Conservation (phyloP, 1,284 basidiomycete species). For the Pseudozyma sp. region DNA sequence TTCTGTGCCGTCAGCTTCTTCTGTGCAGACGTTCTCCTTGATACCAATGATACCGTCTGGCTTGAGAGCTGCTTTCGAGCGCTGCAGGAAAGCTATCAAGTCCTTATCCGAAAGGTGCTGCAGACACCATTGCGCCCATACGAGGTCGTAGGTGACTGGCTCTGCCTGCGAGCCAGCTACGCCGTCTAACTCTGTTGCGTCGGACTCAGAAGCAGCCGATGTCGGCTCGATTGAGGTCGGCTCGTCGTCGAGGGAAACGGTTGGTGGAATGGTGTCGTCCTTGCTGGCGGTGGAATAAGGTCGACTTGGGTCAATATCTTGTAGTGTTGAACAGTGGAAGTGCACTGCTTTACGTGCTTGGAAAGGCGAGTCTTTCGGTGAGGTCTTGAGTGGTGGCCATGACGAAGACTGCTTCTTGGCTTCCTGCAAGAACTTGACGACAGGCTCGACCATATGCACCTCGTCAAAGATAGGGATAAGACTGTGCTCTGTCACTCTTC, state of each 20-base stretch:
- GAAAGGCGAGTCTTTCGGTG: constrained; percentile 53
- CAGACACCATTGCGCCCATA: constrained; percentile 68
- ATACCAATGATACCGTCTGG: constrained; percentile 62
- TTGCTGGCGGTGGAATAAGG: constrained; percentile 43
- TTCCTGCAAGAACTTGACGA: constrained; percentile 63
- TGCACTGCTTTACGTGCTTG: constrained; percentile 62
- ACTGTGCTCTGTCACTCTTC: constrained; percentile 63
- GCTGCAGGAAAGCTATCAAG: constrained; percentile 59
- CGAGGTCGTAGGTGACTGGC: constrained; percentile 60
- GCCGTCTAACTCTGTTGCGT: constrained; percentile 9
- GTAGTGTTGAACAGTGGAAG: constrained; percentile 65
- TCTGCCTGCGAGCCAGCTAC: constrained; percentile 41
- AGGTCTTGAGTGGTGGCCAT: constrained; percentile 54
- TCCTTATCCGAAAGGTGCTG: constrained; percentile 67
- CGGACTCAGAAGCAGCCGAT: too few species aligned
- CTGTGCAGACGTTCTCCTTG: constrained; percentile 67
- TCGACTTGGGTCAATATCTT: constrained; percentile 58
- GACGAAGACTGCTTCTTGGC: constrained; percentile 52
- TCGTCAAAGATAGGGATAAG: constrained; percentile 65
- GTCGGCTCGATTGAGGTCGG: not conserved
- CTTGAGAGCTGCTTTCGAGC: constrained; percentile 56
- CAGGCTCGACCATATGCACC: constrained; percentile 67
- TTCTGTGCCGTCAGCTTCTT: constrained; percentile 62
- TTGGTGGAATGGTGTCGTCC: constrained; percentile 22
- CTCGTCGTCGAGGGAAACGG: constrained; percentile 38